Evolutionary conservation across 208 protist species (phyloP).

Genomic region (Angomonas deanei): DNA sequence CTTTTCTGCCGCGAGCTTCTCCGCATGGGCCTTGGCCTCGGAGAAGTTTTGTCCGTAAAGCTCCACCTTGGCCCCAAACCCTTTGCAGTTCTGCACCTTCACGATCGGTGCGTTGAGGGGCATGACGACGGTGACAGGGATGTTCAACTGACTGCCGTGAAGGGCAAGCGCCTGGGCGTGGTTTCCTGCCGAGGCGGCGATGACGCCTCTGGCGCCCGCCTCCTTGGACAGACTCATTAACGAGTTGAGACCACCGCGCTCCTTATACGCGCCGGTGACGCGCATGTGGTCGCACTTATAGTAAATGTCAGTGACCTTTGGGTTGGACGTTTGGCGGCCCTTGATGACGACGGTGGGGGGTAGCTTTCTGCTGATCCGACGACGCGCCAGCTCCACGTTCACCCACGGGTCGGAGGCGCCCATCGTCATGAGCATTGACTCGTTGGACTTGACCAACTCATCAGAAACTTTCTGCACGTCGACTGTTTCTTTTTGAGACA

Average conservation of each 20-base stretch:
- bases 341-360: conserved; percentile 28
- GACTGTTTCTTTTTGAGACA: not conserved
- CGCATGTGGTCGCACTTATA: conserved; percentile 79
- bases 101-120: conserved; percentile 73
- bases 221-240: conserved; percentile 62
- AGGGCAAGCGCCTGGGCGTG: conserved; percentile 89
- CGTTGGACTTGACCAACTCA: not conserved
- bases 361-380: conserved; percentile 31
- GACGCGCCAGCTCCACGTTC: conserved; percentile 34
- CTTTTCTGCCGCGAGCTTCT: conserved; percentile 25
- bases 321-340: conserved; percentile 21
- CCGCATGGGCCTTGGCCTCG: conserved; percentile 62
- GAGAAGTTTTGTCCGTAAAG: conserved; percentile 66
- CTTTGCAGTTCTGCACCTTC: conserved; percentile 75
- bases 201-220: conserved; percentile 62
- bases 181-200: conserved; percentile 84
- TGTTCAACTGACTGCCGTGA: conserved; percentile 70
- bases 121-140: conserved; percentile 91
- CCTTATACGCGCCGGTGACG: conserved; percentile 83
- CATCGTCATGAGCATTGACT: conserved; percentile 5
- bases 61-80: conserved; percentile 72
- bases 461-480: not conserved
- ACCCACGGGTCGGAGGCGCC: conserved; percentile 30
- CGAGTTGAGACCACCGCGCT: conserved; percentile 87
- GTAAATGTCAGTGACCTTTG: conserved; percentile 10